phyloP scores from a whole-genome alignment of 805 yeast genomes.

The Wickerhamiella dianesei region DNA sequence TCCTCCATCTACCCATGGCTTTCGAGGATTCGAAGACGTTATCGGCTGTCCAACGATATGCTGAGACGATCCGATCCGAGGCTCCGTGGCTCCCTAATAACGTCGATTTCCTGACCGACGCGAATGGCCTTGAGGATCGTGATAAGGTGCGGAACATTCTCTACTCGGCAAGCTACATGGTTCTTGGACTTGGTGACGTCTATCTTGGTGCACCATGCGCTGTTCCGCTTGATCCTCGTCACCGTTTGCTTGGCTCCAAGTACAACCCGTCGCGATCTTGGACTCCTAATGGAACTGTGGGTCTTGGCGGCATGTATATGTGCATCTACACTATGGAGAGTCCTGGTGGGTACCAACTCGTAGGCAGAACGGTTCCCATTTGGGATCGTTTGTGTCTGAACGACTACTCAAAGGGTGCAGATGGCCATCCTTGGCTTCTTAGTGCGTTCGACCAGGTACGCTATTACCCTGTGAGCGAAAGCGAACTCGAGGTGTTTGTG shows the following conservation, averaged over 20 bases:
- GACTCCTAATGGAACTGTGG: slow-evolving; percentile 95
- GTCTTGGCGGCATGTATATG: slow-evolving; percentile 98
- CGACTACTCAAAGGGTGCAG: slow-evolving; percentile 11
- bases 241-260: slow-evolving; percentile 79
- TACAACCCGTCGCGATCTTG: slow-evolving; percentile 93
- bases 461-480: slow-evolving; percentile 83
- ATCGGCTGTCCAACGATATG: slow-evolving; percentile 80
- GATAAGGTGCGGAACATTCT: slow-evolving; percentile 68
- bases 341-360: slow-evolving; percentile 96
- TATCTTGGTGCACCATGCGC: slow-evolving; percentile 98
- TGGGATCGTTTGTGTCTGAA: slow-evolving; percentile 82
- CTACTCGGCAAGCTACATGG: slow-evolving; percentile 81
- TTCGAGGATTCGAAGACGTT: slow-evolving; percentile 85
- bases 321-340: slow-evolving; percentile 96
- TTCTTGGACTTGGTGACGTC: slow-evolving; percentile 92
- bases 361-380: slow-evolving; percentile 92
- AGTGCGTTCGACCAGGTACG: slow-evolving; percentile 89
- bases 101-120: slow-evolving; percentile 85
- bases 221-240: slow-evolving; percentile 94
- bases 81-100: slow-evolving; percentile 99
- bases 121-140: slow-evolving; percentile 61
- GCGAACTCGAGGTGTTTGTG: slow-evolving; percentile 55
- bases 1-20: slow-evolving; percentile 84
- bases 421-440: slow-evolving; percentile 77
- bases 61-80: slow-evolving; percentile 79